Evolutionary conservation across 805 yeast species (phyloP), one percentile per base, ranked within the genome.

Genomic region (Groenewaldozyma tartarivorans): DNA sequence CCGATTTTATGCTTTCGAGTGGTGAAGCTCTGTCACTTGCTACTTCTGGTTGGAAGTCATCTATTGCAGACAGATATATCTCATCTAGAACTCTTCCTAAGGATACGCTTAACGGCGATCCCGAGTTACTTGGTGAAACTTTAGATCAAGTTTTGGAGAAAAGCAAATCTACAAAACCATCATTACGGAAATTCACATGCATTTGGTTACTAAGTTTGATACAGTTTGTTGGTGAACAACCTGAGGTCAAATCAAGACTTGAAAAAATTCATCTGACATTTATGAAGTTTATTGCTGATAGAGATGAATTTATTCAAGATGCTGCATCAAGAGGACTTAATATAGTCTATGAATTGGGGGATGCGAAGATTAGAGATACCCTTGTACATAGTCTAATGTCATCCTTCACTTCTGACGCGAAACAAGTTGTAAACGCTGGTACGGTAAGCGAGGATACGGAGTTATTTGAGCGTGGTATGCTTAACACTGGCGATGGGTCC

Each of bases 251-350:
- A 19, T 60, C 54, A 0, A 62, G 61, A 3, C 66, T 85, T 0
- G 62, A 74, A n/a, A 72, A 72, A 19, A 75, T 87, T 33, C 96
- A 90, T 56, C 54, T 72, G 3, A 63, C 81, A 1, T 88, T 90
- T 52, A 77, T 86, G 82, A 70, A 72, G 45, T 83, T 84, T 53
- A 65, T 90, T 41, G 77, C 84, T 0, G 92, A 82, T 47, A 66
- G 79, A 39, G 96, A 90, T 55, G 96, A 88, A 22, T 60, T 87
- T 16, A 68, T 87, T n/a, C 96, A 90, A 55, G 96, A 90, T 45
- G 74, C 92, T 9, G 96, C 97, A 0, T 78, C 95, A 0, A 69
- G 94, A 49, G 98, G 96, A 2, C 67, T 90, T 39, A 76, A 88
- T 48, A 63, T 88, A 15, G 72, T 87, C 3, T 90, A 83, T 54